Conservation (phyloP, 2,329 filamentous ascomycete species). For the Hypoxylon sp. region DNA sequence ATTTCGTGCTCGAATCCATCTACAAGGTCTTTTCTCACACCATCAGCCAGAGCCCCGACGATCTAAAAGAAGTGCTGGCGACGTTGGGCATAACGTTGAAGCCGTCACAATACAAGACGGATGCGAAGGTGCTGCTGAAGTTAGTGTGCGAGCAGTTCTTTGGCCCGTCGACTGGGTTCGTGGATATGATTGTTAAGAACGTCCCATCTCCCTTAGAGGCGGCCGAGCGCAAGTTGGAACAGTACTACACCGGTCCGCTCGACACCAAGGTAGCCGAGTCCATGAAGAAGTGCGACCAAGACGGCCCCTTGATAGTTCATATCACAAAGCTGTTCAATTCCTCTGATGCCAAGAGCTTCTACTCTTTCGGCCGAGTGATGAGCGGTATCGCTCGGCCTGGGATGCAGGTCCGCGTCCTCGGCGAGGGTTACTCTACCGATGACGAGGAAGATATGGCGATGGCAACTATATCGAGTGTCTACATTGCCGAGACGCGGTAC, state of each 20-base stretch:
- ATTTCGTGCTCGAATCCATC: conserved; percentile 94
- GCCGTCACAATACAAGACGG: conserved; percentile 88
- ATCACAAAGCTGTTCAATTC: conserved; percentile 94
- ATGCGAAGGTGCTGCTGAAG: conserved; percentile 87
- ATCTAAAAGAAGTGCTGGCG: conserved; percentile 79
- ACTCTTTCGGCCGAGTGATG: conserved; percentile 89
- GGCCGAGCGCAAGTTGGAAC: conserved; percentile 77
- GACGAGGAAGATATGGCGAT: conserved; percentile 97
- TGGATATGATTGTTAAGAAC: conserved; percentile 93
- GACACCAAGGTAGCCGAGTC: conserved; percentile 82
- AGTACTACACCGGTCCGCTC: conserved; percentile 89
- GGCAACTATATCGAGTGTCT: conserved; percentile 84
- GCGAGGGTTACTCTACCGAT: conserved; percentile 94
- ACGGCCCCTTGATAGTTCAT: conserved; percentile 90
- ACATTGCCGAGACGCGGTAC: conserved; percentile 91
- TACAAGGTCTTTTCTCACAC: conserved; percentile 98
- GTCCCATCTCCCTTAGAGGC: conserved; percentile 86
- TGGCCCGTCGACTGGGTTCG: conserved; percentile 85
- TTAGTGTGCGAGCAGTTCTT: conserved; percentile 96
- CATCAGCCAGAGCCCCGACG: conserved; percentile 86
- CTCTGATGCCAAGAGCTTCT: conserved; percentile 87
- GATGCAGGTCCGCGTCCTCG: conserved; percentile 85
- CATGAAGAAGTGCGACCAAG: conserved; percentile 84
- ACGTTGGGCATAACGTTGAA: conserved; percentile 86
- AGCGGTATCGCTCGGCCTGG: conserved; percentile 88